phyloP scores from a whole-genome alignment of 768 basidiomycete genomes.

The Lepiota subincarnata region DNA sequence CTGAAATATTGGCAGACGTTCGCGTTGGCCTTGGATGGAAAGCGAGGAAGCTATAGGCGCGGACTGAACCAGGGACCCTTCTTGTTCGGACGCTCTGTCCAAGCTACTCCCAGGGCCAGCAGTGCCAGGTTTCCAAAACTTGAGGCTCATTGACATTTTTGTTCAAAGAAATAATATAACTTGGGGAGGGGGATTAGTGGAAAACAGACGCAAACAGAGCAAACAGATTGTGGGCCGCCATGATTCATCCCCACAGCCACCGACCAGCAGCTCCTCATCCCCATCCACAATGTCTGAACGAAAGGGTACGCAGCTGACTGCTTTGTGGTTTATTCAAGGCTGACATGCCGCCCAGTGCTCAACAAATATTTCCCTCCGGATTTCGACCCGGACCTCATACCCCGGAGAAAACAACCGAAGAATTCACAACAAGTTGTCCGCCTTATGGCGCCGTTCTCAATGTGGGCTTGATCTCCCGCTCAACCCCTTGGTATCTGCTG shows the following conservation, averaged over 20 bases:
- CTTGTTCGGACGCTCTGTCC: slow-evolving; percentile 76
- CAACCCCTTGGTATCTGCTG: slow-evolving; percentile 8
- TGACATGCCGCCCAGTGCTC: slow-evolving; percentile 49
- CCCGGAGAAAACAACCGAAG: slow-evolving; percentile 83
- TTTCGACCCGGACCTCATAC: slow-evolving; percentile 96
- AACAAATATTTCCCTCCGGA: slow-evolving; percentile 98
- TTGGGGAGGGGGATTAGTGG: not conserved
- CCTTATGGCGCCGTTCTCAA: slow-evolving; percentile 99
- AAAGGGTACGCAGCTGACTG: slow-evolving; percentile 48
- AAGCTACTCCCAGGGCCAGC: slow-evolving; percentile 80
- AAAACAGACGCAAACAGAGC: slow-evolving; percentile 3
- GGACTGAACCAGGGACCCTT: slow-evolving; percentile 68
- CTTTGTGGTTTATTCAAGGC: not conserved
- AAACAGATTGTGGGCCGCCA: too few species aligned
- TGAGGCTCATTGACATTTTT: slow-evolving; percentile 42
- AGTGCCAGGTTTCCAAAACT: slow-evolving; percentile 92
- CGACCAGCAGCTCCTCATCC: slow-evolving; percentile 12
- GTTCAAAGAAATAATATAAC: too few species aligned
- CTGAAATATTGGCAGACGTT: slow-evolving; percentile 85
- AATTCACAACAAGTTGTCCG: slow-evolving; percentile 97
- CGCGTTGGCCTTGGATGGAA: slow-evolving; percentile 71
- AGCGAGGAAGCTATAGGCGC: slow-evolving; percentile 50
- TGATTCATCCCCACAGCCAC: slow-evolving; percentile 2
- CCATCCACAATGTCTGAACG: slow-evolving; percentile 70
- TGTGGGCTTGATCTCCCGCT: slow-evolving; percentile 44